These are phyloP conservation scores for Ampelomyces quisqualis DNA, from an alignment of 2,329 filamentous ascomycete species.

Conservation along the genomic window DNA sequence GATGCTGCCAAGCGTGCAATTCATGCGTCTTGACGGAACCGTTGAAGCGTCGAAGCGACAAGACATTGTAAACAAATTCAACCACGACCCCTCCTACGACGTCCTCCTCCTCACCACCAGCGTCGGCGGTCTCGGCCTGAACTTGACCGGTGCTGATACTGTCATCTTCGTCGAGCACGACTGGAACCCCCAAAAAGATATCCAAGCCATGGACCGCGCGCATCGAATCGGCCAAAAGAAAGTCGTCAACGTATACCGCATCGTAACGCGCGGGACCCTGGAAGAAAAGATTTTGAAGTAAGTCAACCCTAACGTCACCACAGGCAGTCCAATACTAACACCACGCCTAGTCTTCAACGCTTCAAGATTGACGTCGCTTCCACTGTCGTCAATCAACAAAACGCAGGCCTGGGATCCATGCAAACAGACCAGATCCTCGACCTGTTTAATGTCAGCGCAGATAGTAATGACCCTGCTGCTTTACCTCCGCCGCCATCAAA, in stretches of 20 bases:
- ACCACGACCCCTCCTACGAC: constrained; percentile 95
- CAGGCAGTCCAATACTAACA: constrained; percentile 9
- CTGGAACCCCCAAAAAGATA: constrained; percentile 98
- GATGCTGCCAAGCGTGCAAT: constrained; percentile 89
- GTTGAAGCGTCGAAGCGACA: constrained; percentile 93
- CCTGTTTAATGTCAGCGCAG: constrained; percentile 73
- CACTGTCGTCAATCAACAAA: constrained; percentile 98
- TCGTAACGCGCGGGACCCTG: constrained; percentile 91
- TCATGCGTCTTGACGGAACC: constrained; percentile 86
- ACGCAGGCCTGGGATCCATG: constrained; percentile 91
- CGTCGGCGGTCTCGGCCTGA: constrained; percentile 90
- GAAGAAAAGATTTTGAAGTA: constrained; percentile 96
- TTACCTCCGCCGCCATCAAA: constrained; percentile 57
- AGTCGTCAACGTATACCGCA: constrained; percentile 96
- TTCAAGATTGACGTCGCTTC: constrained; percentile 99
- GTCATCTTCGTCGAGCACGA: constrained; percentile 99
- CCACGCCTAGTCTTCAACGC: constrained; percentile 71
- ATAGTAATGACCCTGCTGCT: constrained; percentile 58
- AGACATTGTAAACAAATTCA: constrained; percentile 98
- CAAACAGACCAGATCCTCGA: constrained; percentile 98
- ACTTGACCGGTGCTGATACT: constrained; percentile 93
- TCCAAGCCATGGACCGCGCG: constrained; percentile 98
- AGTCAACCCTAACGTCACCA: constrained; percentile 29
- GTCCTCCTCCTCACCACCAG: constrained; percentile 90
- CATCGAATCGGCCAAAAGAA: constrained; percentile 99